Evolutionary conservation across 129 eudicot species (phyloP).

Genomic region (Escallonia herrerae): DNA sequence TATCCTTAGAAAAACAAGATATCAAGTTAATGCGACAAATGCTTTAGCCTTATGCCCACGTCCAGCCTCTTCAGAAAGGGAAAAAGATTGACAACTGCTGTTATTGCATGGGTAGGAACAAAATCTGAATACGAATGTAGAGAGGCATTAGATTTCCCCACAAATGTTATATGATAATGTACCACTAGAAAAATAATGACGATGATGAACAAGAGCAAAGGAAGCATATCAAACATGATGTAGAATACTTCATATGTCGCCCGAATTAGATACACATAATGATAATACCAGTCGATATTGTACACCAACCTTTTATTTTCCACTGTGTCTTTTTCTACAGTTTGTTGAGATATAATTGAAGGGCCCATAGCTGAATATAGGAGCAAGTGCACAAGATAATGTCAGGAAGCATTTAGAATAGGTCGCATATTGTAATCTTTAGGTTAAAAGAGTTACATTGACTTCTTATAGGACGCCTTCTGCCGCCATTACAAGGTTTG

Average conservation of each 20-base stretch:
- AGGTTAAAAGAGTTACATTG: conserved; percentile 42
- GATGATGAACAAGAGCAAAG: background rate
- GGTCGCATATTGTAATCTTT: background rate
- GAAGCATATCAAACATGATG: too few relatives aligned
- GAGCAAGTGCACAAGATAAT: background rate
- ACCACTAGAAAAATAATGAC: background rate
- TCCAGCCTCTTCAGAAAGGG: too few relatives aligned
- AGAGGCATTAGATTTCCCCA: background rate
- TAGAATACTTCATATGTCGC: too few relatives aligned
- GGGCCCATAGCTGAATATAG: conserved; percentile 58
- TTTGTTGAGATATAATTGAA: conserved; percentile 31
- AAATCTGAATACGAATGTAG: background rate
- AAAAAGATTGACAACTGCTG: too few relatives aligned
- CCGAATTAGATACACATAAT: background rate
- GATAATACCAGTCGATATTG: background rate
- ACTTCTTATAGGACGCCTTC: conserved; percentile 43
- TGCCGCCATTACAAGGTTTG: conserved; percentile 15
- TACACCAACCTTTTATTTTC: conserved; percentile 56
- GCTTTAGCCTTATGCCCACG: too few relatives aligned
- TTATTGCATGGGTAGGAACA: too few relatives aligned
- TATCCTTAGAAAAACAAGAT: too few relatives aligned
- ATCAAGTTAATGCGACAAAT: too few relatives aligned
- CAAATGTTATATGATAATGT: background rate
- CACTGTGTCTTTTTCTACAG: conserved; percentile 34
- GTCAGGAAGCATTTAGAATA: background rate